A percentile compares a stretch with the other conserved stretches of the same genome.
phyloP scores from a whole-genome alignment of 495 filamentous ascomycete genomes.

The Aspergillus hancockii region DNA sequence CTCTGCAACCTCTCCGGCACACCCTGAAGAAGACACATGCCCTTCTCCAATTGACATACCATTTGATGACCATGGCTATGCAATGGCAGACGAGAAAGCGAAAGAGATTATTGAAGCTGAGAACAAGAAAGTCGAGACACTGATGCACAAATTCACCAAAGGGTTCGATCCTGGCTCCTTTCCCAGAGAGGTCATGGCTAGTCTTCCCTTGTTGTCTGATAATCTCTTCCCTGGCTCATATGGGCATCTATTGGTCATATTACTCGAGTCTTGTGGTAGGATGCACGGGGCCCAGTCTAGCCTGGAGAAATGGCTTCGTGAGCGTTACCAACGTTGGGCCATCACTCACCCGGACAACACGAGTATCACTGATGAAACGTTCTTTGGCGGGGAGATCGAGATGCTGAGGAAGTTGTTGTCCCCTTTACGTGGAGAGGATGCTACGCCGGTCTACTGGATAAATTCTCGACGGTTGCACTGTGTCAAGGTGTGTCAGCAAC shows the following conservation, averaged over 20 bases:
- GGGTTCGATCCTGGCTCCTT: slow-evolving; percentile 28
- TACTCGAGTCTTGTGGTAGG: slow-evolving; percentile 14
- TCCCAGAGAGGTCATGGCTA: slow-evolving; percentile 6
- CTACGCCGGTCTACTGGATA: slow-evolving; percentile 21
- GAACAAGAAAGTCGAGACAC: slow-evolving; percentile 13
- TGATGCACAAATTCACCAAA: slow-evolving; percentile 22
- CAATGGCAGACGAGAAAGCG: slow-evolving; percentile 15
- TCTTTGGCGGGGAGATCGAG: slow-evolving; percentile 22
- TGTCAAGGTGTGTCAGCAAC: slow-evolving; percentile 17
- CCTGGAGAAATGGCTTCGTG: slow-evolving; percentile 19
- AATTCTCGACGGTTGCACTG: slow-evolving; percentile 12
- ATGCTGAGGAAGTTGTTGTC: slow-evolving; percentile 26
- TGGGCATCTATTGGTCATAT: slow-evolving; percentile 24
- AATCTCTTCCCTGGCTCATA: slow-evolving; percentile 26
- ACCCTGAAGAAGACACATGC: not conserved
- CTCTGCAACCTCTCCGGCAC: not conserved
- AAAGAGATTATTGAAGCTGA: slow-evolving; percentile 15
- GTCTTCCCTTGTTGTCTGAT: slow-evolving; percentile 12
- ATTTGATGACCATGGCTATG: not conserved
- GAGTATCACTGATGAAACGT: slow-evolving; percentile 17
- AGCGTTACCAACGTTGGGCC: slow-evolving; percentile 7
- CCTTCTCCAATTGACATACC: not conserved
- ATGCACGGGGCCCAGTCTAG: slow-evolving; percentile 20
- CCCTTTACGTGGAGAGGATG: slow-evolving; percentile 19
- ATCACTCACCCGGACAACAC: slow-evolving; percentile 7